These are phyloP conservation scores for Stellera chamaejasme DNA, from an alignment of 345 rosid genomes.

Conservation along the genomic window DNA sequence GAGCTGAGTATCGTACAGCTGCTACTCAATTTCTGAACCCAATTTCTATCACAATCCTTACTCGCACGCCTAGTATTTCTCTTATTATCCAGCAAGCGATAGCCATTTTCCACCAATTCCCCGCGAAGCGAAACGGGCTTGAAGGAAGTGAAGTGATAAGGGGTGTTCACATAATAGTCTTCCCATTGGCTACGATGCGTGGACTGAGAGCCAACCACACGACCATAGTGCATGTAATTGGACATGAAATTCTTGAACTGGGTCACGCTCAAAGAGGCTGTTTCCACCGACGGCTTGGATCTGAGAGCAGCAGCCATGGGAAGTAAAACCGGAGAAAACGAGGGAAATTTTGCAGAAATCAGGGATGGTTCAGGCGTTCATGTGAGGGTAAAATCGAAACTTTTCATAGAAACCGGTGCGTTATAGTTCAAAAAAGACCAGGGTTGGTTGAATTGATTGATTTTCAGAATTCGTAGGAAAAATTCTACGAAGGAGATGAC, in stretches of 20 bases:
- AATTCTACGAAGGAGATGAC: slow-evolving; percentile 1
- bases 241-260: slow-evolving; percentile 56
- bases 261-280: slow-evolving; percentile 49
- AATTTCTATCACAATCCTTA: slow-evolving; percentile 17
- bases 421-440: slow-evolving; percentile 6
- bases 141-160: slow-evolving; percentile 43
- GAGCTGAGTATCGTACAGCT: slow-evolving; percentile 29
- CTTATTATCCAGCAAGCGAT: slow-evolving; percentile 26
- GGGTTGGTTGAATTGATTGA: slow-evolving; percentile 11
- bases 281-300: slow-evolving; percentile 49
- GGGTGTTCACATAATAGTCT: slow-evolving; percentile 31
- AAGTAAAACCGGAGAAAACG: slow-evolving; percentile 7
- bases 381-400: slow-evolving; percentile 6
- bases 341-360: background rate
- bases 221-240: slow-evolving; percentile 48
- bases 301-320: slow-evolving; percentile 69
- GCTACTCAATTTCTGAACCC: slow-evolving; percentile 21
- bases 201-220: slow-evolving; percentile 26
- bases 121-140: slow-evolving; percentile 55
- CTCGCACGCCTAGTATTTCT: slow-evolving; percentile 16
- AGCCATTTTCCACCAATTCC: slow-evolving; percentile 39
- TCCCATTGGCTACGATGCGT: slow-evolving; percentile 36
- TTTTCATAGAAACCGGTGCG: slow-evolving; percentile 1
- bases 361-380: slow-evolving; percentile 5
- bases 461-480: background rate